phyloP scores from a whole-genome alignment of 768 basidiomycete species.

The Glaciozyma antarctica region DNA sequence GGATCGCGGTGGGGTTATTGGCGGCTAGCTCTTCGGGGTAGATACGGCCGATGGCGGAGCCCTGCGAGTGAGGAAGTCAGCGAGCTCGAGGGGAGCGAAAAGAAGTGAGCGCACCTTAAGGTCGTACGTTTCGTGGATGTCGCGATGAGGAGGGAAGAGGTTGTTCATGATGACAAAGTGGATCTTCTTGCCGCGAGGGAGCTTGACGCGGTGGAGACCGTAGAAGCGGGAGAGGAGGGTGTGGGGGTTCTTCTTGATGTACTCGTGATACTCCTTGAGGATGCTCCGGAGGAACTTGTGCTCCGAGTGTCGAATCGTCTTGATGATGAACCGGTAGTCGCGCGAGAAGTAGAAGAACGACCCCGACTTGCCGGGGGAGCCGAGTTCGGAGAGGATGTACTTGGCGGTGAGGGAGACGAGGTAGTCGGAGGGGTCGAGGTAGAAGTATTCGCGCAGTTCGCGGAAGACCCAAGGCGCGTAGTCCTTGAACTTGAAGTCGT shows the following conservation, averaged over 20 bases:
- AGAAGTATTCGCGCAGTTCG: conserved; percentile 84
- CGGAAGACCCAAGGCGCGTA: conserved; percentile 98
- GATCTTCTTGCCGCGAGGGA: conserved; percentile 85
- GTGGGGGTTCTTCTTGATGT: conserved; percentile 83
- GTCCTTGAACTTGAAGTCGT: conserved; percentile 99
- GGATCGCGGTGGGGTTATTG: conserved; percentile 73
- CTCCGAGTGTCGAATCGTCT: conserved; percentile 89
- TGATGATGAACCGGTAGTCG: conserved; percentile 99
- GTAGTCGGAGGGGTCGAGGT: conserved; percentile 94
- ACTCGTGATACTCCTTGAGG: conserved; percentile 70
- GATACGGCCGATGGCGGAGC: conserved; percentile 75
- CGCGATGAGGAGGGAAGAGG: conserved; percentile 91
- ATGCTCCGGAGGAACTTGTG: conserved; percentile 85
- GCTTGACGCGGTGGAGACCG: conserved; percentile 92
- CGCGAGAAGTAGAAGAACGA: conserved; percentile 99
- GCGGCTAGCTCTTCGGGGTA: conserved; percentile 71
- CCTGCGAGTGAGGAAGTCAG: conserved; percentile 14
- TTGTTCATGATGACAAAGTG: conserved; percentile 99
- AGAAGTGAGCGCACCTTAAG: conserved; percentile 60
- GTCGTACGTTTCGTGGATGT: conserved; percentile 96
- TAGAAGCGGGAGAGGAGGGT: conserved; percentile 90
- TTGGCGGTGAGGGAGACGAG: conserved; percentile 90
- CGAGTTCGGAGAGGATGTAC: conserved; percentile 95
- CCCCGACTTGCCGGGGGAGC: conserved; percentile 95
- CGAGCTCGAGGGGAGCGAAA: background rate